Base-by-base conservation (phyloP, 768 basidiomycete genomes). In the Amanita rimosa region DNA sequence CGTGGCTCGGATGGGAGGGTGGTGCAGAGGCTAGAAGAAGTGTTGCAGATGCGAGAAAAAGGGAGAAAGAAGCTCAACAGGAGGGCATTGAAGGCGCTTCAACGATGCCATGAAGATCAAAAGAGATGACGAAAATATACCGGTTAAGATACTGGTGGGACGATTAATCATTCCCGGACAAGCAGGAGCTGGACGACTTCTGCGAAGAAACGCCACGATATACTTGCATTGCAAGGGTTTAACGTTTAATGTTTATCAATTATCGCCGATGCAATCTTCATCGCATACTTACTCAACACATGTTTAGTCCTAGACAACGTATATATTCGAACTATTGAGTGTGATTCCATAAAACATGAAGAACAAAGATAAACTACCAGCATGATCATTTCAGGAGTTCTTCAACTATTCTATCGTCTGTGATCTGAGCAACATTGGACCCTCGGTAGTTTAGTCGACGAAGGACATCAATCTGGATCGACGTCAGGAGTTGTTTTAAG, bases 381-480 rank as follows among this genome's bases (percentile, higher is more conserved):
- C 26, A 14, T 44, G 48, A 50, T 63, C 60, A 70, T 60, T 85
- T 86, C 66, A 94, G 68, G 53, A 93, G 71, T 66, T 91, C 88
- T 65, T 93, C 87, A 21, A 94, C 83, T 36, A 93, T 72, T 61
- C 81, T 76, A 59, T 93, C 90, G 58, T 91, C 88, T 36, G 77
- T 64, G 62, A 90, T 85, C 64, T 85, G 82, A 11, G 81, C 72
- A 40, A 85, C 80, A 60, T 92, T 93, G 14, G 78, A 68, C 21
- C 92, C 76, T 22, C 91, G 80, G 67, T 95, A 95, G 63, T 95
- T 94, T 60, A 94, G 61, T 58, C 88, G 73, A 55, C 85, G 77
- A 52, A 95, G 74, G n/a, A 83, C 85, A 59, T 92, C 91, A 52
- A 94, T 88, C 89, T 93, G 26, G 40, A 49, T 34, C 31, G 31